A percentile compares a stretch with the other conserved stretches of the same genome.
Conservation (phyloP, 2,329 filamentous ascomycete genomes). For the Byssochlamys sp. region DNA sequence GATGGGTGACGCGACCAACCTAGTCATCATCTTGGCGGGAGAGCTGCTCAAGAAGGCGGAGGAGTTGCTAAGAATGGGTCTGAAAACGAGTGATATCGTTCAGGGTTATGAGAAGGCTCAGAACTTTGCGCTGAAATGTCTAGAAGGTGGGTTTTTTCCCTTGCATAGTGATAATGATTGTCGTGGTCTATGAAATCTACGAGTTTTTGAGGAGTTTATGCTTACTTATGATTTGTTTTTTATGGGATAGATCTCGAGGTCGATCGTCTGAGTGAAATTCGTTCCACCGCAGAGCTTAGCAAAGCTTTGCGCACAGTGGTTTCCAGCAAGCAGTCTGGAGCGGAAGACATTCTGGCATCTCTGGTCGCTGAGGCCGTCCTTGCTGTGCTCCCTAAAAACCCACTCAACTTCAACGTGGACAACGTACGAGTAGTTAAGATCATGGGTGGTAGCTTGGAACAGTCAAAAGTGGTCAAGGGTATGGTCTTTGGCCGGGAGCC, state of each 20-base stretch:
- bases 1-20: slow-evolving; percentile 96
- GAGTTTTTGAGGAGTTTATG: neutral
- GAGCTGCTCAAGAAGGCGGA: slow-evolving; percentile 95
- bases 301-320: slow-evolving; percentile 94
- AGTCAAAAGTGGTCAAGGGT: slow-evolving; percentile 88
- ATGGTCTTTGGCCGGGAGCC: slow-evolving; percentile 98
- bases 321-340: slow-evolving; percentile 91
- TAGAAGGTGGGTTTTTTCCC: slow-evolving; percentile 54
- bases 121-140: slow-evolving; percentile 69
- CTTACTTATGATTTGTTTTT: slow-evolving; percentile 5
- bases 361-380: slow-evolving; percentile 78
- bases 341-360: slow-evolving; percentile 75
- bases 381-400: slow-evolving; percentile 88
- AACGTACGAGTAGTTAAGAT: slow-evolving; percentile 99
- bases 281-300: slow-evolving; percentile 70
- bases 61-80: slow-evolving; percentile 86
- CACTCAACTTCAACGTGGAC: slow-evolving; percentile 93
- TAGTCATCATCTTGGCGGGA: slow-evolving; percentile 90
- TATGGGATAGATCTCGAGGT: slow-evolving; percentile 60
- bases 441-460: slow-evolving; percentile 90
- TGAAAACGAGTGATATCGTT: slow-evolving; percentile 97
- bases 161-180: neutral
- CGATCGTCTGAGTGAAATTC: slow-evolving; percentile 79
- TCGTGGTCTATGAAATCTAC: neutral
- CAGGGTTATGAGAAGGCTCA: slow-evolving; percentile 92